These are phyloP conservation scores for Xerocomellus intermedius DNA, from an alignment of 768 basidiomycete genomes.

Conservation along the genomic window DNA sequence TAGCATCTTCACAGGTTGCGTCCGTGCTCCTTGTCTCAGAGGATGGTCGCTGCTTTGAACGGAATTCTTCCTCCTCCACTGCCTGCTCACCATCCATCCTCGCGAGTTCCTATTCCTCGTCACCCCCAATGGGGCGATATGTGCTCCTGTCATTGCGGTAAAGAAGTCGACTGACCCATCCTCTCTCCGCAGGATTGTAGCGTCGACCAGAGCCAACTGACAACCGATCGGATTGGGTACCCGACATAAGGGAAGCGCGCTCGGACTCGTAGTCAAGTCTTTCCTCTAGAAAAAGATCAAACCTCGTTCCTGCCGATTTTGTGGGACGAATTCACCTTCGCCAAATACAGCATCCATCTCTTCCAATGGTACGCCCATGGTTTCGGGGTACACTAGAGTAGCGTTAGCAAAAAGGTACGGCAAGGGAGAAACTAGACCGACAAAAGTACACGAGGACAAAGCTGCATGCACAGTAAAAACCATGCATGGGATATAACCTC, in stretches of 20 bases:
- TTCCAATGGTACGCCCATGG: conserved; percentile 82
- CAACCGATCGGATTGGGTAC: conserved; percentile 37
- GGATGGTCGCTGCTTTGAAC: conserved; percentile 12
- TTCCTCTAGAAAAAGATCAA: conserved; percentile 43
- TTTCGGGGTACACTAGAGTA: conserved; percentile 75
- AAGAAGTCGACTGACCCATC: conserved; percentile 54
- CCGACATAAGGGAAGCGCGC: conserved; percentile 53
- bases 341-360: conserved; percentile 91
- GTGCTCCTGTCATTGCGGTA: conserved; percentile 40
- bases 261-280: conserved; percentile 65
- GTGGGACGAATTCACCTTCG: conserved; percentile 52
- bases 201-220: conserved; percentile 32
- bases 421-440: conserved; percentile 38
- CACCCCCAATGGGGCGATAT: conserved; percentile 49
- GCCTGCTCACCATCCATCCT: conserved; percentile 44
- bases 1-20: conserved; percentile 4
- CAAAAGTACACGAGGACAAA: conserved; percentile 83
- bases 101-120: conserved; percentile 57
- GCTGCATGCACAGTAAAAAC: conserved; percentile 85
- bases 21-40: conserved; percentile 13
- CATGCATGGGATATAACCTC: conserved; percentile 95
- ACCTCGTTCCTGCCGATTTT: conserved; percentile 12
- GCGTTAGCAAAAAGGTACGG: conserved; percentile 5
- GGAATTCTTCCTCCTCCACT: conserved; percentile 25
- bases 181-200: conserved; percentile 25